Conservation (phyloP, 345 rosid species). For the Pugionium cornutum region DNA sequence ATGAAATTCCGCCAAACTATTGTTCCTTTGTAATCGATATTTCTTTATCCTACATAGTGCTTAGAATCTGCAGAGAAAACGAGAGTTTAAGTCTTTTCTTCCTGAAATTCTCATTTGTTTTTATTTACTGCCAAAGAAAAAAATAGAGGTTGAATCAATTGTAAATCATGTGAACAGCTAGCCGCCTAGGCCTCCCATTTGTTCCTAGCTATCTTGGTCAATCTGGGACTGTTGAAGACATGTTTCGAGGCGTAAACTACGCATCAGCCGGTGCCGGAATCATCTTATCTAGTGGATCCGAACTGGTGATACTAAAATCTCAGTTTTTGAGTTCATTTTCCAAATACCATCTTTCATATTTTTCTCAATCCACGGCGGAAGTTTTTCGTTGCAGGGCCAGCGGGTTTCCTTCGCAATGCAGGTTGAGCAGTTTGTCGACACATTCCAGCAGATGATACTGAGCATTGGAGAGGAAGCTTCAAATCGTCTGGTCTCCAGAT, state of each 20-base stretch:
- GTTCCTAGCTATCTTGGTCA: slow-evolving; percentile 89
- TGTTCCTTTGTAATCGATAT: not conserved
- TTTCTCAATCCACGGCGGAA: not conserved
- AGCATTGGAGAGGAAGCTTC: slow-evolving; percentile 65
- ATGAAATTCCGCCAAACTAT: not conserved
- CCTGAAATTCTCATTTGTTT: not conserved
- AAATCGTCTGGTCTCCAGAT: slow-evolving; percentile 53
- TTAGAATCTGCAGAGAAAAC: not conserved
- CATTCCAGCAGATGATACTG: slow-evolving; percentile 70
- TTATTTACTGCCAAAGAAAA: slow-evolving; percentile 12
- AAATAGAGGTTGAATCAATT: slow-evolving; percentile 14
- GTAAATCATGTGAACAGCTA: slow-evolving; percentile 48
- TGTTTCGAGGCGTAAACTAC: slow-evolving; percentile 81
- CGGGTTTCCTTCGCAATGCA: slow-evolving; percentile 80
- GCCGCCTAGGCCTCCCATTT: slow-evolving; percentile 73
- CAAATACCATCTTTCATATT: not conserved
- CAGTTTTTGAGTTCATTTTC: slow-evolving; percentile 11
- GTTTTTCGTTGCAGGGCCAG: slow-evolving; percentile 59
- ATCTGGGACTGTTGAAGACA: slow-evolving; percentile 52
- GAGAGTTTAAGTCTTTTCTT: not conserved
- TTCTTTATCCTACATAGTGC: slow-evolving; percentile 1
- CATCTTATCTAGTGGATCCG: slow-evolving; percentile 83
- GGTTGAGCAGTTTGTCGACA: slow-evolving; percentile 82
- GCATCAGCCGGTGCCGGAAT: slow-evolving; percentile 93
- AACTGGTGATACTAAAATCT: slow-evolving; percentile 50